A percentile compares a stretch with the other conserved stretches of the same genome.
These are phyloP conservation scores for Linnemannia exigua DNA, from an alignment of 192 early-diverging fungal genomes.

Conservation along the genomic window DNA sequence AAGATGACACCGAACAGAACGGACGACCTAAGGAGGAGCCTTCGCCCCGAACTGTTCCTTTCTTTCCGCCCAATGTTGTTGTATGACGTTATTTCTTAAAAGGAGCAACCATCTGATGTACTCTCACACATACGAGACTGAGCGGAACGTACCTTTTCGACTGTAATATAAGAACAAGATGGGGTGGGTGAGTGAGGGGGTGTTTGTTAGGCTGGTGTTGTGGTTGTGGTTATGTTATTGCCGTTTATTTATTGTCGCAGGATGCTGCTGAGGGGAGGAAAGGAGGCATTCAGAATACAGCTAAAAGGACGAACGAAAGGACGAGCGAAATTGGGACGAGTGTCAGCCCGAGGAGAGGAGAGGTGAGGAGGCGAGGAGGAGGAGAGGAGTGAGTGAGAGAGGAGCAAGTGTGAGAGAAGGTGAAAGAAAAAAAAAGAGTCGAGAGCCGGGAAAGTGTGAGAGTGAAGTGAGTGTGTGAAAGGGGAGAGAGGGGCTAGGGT, in stretches of 20 bases:
- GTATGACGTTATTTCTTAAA: constrained; percentile 1
- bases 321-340: neutral
- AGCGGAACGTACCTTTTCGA: neutral
- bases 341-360: neutral
- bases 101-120: neutral
- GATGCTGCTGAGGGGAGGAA: neutral
- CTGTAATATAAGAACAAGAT: neutral
- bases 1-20: neutral
- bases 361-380: neutral
- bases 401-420: neutral
- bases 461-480: too few species aligned
- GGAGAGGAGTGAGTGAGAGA: neutral
- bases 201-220: neutral
- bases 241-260: neutral
- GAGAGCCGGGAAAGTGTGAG: too few species aligned
- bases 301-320: neutral
- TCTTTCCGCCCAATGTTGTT: neutral
- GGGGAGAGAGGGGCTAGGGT: too few species aligned
- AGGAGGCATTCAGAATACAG: neutral
- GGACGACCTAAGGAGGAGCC: neutral
- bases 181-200: neutral
- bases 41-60: neutral
- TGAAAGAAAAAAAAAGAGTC: neutral
- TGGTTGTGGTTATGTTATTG: neutral
- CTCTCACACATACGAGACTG: neutral